phyloP scores from a whole-genome alignment of 331 rosid species.

The Quercus phellos region DNA sequence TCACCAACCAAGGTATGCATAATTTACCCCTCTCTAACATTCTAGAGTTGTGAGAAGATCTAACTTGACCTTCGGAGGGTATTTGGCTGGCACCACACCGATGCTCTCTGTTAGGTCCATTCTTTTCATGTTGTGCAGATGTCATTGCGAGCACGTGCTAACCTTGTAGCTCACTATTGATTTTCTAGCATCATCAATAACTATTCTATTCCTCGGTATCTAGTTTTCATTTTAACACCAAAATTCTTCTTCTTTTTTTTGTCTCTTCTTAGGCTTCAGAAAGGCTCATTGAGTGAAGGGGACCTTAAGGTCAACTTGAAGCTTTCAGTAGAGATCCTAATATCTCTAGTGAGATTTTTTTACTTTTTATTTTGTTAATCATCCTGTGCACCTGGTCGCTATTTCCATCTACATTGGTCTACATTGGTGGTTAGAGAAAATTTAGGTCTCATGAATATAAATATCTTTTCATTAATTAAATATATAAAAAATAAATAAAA shows the following conservation, averaged over 20 bases:
- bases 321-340: slow-evolving; percentile 58
- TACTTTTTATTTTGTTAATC: neutral
- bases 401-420: slow-evolving; percentile 10
- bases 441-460: neutral
- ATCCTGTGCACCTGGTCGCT: neutral
- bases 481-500: no score
- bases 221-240: neutral
- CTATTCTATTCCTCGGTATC: neutral
- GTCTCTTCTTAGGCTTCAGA: slow-evolving; percentile 67
- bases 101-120: no score
- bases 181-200: neutral
- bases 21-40: no score
- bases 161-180: no score
- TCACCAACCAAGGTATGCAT: no score
- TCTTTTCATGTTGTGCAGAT: no score
- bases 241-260: slow-evolving; percentile 15
- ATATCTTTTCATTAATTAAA: neutral
- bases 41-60: no score
- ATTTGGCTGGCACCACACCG: no score
- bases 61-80: no score
- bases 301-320: slow-evolving; percentile 67
- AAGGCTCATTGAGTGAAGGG: slow-evolving; percentile 78
- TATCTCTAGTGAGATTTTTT: slow-evolving; percentile 61
- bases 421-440: neutral
- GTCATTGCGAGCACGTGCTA: no score